Conservation (phyloP, 306 rosid species). For the Oemleria cerasiformis region DNA sequence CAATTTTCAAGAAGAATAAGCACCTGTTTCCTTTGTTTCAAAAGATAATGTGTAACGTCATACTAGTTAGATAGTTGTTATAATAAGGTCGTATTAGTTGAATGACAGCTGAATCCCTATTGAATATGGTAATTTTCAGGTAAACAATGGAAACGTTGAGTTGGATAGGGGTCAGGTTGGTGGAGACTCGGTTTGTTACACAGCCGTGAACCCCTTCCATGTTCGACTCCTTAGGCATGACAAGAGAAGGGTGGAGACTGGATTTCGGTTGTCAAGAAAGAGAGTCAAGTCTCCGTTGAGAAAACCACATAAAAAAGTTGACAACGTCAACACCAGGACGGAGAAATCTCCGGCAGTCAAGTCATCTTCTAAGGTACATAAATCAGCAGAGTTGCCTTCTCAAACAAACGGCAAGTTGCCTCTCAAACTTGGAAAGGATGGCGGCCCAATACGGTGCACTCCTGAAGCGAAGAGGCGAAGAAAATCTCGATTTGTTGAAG, state of each 20-base stretch:
- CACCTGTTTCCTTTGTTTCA: not conserved
- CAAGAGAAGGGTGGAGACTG: slow-evolving; percentile 29
- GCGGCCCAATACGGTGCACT: slow-evolving; percentile 40
- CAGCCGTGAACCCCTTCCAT: slow-evolving; percentile 60
- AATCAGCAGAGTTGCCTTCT: slow-evolving; percentile 25
- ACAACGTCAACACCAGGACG: slow-evolving; percentile 24
- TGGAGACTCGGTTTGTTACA: slow-evolving; percentile 53
- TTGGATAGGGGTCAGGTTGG: slow-evolving; percentile 46
- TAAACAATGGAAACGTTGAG: slow-evolving; percentile 74
- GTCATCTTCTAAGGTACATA: slow-evolving; percentile 32
- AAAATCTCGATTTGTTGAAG: slow-evolving; percentile 47
- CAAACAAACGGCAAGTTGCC: slow-evolving; percentile 51
- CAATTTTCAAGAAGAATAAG: not conserved
- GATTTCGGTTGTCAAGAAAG: slow-evolving; percentile 46
- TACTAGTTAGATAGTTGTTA: not conserved
- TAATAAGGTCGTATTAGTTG: not conserved
- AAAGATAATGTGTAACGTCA: not conserved
- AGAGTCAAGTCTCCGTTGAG: slow-evolving; percentile 53
- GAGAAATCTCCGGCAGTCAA: slow-evolving; percentile 31
- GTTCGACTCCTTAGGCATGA: slow-evolving; percentile 52
- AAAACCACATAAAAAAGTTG: slow-evolving; percentile 30
- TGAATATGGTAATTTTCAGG: slow-evolving; percentile 47
- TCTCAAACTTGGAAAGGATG: slow-evolving; percentile 47
- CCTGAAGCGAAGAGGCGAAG: slow-evolving; percentile 77
- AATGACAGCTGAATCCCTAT: not conserved